phyloP scores from a whole-genome alignment of 1,139 yeast species.

The Yamadazyma mexicana region DNA sequence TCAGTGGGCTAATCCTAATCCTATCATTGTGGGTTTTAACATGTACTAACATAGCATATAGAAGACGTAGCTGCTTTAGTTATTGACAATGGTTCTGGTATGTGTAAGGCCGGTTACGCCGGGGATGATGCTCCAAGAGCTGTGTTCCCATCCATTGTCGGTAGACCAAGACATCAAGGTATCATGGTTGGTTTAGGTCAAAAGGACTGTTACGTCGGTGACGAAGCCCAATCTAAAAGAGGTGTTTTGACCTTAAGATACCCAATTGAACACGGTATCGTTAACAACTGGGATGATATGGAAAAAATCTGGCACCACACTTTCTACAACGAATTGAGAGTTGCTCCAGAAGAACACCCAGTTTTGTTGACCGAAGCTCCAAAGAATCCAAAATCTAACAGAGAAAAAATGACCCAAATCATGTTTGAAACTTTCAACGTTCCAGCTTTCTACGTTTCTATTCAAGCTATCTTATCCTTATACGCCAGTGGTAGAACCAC shows the following conservation, averaged over 20 bases:
- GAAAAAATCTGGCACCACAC: slow-evolving; percentile 99
- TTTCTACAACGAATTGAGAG: slow-evolving; percentile 95
- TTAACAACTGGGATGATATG: slow-evolving; percentile 99
- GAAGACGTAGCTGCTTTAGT: slow-evolving; percentile 72
- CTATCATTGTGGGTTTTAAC: too few relatives aligned
- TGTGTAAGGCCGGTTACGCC: slow-evolving; percentile 99
- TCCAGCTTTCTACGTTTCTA: slow-evolving; percentile 98
- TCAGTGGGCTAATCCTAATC: too few relatives aligned
- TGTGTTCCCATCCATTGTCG: slow-evolving; percentile 99
- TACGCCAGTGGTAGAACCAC: slow-evolving; percentile 99
- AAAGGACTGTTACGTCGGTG: slow-evolving; percentile 99
- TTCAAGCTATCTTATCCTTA: slow-evolving; percentile 96
- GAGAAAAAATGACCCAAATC: slow-evolving; percentile 99
- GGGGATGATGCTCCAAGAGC: slow-evolving; percentile 99
- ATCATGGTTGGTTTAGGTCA: slow-evolving; percentile 99
- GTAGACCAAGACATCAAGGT: slow-evolving; percentile 99
- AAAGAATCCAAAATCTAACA: slow-evolving; percentile 97
- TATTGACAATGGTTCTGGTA: slow-evolving; percentile 99
- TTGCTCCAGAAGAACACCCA: slow-evolving; percentile 99
- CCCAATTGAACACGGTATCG: slow-evolving; percentile 99
- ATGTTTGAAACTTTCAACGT: slow-evolving; percentile 98
- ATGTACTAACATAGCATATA: slow-evolving; percentile 25
- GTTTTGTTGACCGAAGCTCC: slow-evolving; percentile 98
- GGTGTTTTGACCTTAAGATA: slow-evolving; percentile 98
- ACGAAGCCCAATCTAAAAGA: slow-evolving; percentile 99